Base-by-base conservation (phyloP, 2,329 filamentous ascomycete genomes). In the Penicillium nordicum region DNA sequence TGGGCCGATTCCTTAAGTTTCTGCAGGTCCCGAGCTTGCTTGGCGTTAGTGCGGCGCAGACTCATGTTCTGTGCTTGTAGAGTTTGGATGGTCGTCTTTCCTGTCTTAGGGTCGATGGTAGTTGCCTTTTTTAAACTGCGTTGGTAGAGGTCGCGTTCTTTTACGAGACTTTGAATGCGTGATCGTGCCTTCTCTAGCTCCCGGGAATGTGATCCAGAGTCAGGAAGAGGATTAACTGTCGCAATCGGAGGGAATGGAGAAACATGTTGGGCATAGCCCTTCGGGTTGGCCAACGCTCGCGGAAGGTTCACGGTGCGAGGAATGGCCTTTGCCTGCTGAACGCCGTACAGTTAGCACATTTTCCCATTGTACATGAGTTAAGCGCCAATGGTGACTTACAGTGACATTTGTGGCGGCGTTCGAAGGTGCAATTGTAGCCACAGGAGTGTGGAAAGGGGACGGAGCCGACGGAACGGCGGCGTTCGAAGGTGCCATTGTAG, bases 131-230 rank as follows among this genome's bases (percentile, higher is more conserved):
- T 49, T 44, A 68, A 64, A 6, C 55, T 62, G n/a, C 61, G 65
- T 29, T 62, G 66, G 42, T 69, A 68, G 43, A 65, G 66, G 44
- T 69, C 64, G 2, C 70, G 68, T 38, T 74, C 70, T 6, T 57
- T 56, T 3, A 58, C 64, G n/a, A 72, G 55, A 7, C 59, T 55
- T 25, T 64, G 32, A 16, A 51, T 48, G 2, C 51, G 45, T 1
- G 14, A 23, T 0, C 21, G 14, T 1, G 30, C 30, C 0, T n/a
- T 36, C 14, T 47, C 30, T 8, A 47, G 44, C 9, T 47, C 30
- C 5, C 44, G 30, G 7, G 44, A n/a, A n/a, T 16, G 25, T 3
- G 14, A 3, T 1, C 5, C 0, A 2, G 30, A 25, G 12, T 32
- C 30, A 5, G 29, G 5, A 5, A 14, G 44, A 11, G 25, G 48